These are phyloP conservation scores for Urtica urens DNA, from an alignment of 306 rosid genomes.

Conservation along the genomic window DNA sequence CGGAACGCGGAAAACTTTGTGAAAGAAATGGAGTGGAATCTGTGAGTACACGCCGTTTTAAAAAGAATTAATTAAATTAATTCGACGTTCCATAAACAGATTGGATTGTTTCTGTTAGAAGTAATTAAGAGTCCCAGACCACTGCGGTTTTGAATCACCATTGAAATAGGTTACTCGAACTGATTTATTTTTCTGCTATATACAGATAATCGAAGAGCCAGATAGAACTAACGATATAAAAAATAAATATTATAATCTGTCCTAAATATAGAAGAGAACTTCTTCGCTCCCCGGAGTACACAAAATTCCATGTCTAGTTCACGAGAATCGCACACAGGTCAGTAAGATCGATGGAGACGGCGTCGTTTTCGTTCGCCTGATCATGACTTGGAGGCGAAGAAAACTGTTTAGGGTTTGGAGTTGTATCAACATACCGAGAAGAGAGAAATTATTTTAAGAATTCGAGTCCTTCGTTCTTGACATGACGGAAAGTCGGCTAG, in stretches of 20 bases:
- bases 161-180: conserved; percentile 27
- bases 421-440: background rate
- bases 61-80: too few species aligned
- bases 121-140: too few species aligned
- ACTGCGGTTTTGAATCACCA: conserved; percentile 26
- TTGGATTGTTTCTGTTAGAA: too few species aligned
- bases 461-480: conserved; percentile 30
- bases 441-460: background rate
- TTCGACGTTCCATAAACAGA: too few species aligned
- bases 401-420: background rate
- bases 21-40: too few species aligned
- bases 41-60: too few species aligned
- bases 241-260: background rate
- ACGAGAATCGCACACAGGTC: background rate
- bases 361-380: conserved; percentile 8
- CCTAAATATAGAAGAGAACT: conserved; percentile 14
- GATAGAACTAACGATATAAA: background rate
- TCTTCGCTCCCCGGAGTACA: conserved; percentile 29
- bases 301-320: conserved; percentile 25
- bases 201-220: conserved; percentile 5
- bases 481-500: conserved; percentile 82
- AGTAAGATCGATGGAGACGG: conserved; percentile 21
- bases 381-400: background rate
- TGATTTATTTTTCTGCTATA: conserved; percentile 18
- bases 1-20: too few species aligned